Base-by-base conservation (phyloP, 129 eudicot species). In the Flaveria linearis region DNA sequence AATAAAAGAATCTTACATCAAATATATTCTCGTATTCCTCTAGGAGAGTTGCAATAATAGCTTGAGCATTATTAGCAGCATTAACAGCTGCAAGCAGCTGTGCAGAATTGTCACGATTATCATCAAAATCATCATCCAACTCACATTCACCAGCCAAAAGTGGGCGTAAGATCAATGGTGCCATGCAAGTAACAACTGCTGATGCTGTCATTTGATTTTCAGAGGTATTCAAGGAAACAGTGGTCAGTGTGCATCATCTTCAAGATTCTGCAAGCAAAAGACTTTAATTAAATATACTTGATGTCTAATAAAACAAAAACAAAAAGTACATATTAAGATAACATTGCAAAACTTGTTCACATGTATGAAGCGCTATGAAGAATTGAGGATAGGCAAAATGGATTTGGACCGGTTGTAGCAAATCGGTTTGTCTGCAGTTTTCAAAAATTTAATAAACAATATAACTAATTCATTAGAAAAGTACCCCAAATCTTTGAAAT, bases 141-240 rank as follows among this genome's bases (percentile, higher is more conserved):
- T 93, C 98, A 62, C 98, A 93, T 85, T 93, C 98, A 56, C 97
- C 99, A n/a, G 97, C 93, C 68, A 94, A 80, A 72, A 94, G 97
- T 68, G 99, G 99, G n/a, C 96, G 96, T 68, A 94, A 74, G 69
- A 94, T 92, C 86, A 94, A 89, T 30, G 99, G 99, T 72, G 99
- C 99, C 99, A 94, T 94, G 67, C 99, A 94, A 82, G 97, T 94
- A 83, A 97, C 97, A 20, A 94, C 92, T 71, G 96, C 97, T 52
- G 99, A 91, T 45, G 91, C 78, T 45, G 97, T 91, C 99, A 94
- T 94, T 71, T 88, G 88, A 57, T 94, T 94, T 81, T 89, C 94
- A 71, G 87, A 83, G 30, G 92, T 82, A 83, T 91, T 90, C 67
- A 82, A 65, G 33, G 99, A 89, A 60, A 94, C 81, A 39, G 88